phyloP scores from a whole-genome alignment of 352 stramenopile genomes.

The Phytopythium boreale region DNA sequence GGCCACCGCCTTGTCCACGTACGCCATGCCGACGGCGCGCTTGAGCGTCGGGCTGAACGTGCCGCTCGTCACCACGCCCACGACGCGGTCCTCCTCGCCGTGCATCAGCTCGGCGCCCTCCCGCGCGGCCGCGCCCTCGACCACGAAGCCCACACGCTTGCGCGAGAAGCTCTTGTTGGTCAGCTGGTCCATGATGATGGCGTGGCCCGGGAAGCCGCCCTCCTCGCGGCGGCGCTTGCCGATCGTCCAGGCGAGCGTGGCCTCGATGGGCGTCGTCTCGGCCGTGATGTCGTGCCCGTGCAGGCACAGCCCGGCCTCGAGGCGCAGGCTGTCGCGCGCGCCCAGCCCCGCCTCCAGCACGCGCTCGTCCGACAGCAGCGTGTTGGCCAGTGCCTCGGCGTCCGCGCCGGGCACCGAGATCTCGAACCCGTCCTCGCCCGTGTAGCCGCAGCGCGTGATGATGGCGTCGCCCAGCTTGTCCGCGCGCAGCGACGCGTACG shows the following conservation, averaged over 20 bases:
- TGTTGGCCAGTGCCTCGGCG: slow-evolving; percentile 46
- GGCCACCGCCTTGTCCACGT: slow-evolving; percentile 89
- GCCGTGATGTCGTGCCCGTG: slow-evolving; percentile 98
- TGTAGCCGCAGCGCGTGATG: slow-evolving; percentile 97
- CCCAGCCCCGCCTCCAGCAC: slow-evolving; percentile 94
- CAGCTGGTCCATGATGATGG: slow-evolving; percentile 92
- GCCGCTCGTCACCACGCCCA: slow-evolving; percentile 94
- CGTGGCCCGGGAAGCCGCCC: slow-evolving; percentile 93
- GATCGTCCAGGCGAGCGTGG: slow-evolving; percentile 92
- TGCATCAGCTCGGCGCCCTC: slow-evolving; percentile 93
- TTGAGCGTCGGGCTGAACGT: slow-evolving; percentile 96
- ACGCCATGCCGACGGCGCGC: slow-evolving; percentile 98
- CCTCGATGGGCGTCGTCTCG: slow-evolving; percentile 95
- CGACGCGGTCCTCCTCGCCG: slow-evolving; percentile 62
- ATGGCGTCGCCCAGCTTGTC: slow-evolving; percentile 78
- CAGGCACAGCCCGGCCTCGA: slow-evolving; percentile 98
- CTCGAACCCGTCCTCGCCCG: slow-evolving; percentile 99
- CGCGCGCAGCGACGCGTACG: slow-evolving; percentile 77
- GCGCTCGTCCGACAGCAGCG: slow-evolving; percentile 57
- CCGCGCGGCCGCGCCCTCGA: slow-evolving; percentile 94
- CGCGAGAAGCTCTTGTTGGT: slow-evolving; percentile 92
- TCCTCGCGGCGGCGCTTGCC: slow-evolving; percentile 81
- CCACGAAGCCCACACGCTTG: slow-evolving; percentile 96
- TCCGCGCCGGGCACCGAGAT: slow-evolving; percentile 86
- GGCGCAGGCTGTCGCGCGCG: slow-evolving; percentile 94